These are phyloP conservation scores for Picea glauca DNA, from an alignment of 75 land plant species.

Conservation along the genomic window DNA sequence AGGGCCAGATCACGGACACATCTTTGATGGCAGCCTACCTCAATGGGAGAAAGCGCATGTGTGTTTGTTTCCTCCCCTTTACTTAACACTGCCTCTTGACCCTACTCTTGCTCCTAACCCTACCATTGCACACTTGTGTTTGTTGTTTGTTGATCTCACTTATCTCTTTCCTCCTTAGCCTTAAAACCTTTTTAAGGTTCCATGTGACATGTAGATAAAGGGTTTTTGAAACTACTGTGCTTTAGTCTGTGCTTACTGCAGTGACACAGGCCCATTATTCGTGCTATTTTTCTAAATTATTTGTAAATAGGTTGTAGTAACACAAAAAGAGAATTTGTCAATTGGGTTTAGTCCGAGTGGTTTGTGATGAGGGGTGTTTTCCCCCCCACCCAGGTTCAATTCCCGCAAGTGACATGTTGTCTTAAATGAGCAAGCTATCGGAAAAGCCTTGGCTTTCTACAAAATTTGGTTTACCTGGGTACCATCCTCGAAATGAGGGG, in stretches of 20 bases:
- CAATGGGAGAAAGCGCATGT: constrained; percentile 85
- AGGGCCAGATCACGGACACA: constrained; percentile 81
- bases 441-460: too few species aligned
- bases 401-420: too few species aligned
- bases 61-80: constrained; percentile 81
- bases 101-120: constrained; percentile 32
- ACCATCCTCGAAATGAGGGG: too few species aligned
- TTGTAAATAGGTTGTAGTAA: background rate
- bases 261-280: background rate
- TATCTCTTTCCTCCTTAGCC: constrained; percentile 19
- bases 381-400: too few species aligned
- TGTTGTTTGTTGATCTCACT: constrained; percentile 12
- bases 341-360: too few species aligned
- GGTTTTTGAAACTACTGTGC: background rate
- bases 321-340: background rate
- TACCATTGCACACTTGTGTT: background rate
- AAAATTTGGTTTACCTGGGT: too few species aligned
- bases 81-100: constrained; percentile 48
- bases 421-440: too few species aligned
- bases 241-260: background rate
- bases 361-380: too few species aligned
- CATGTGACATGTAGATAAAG: background rate
- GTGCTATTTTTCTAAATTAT: background rate
- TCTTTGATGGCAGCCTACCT: constrained; percentile 77
- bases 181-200: constrained; percentile 1